These are phyloP conservation scores for Baudoinia panamericana DNA, from an alignment of 495 filamentous ascomycete species.

Conservation along the genomic window DNA sequence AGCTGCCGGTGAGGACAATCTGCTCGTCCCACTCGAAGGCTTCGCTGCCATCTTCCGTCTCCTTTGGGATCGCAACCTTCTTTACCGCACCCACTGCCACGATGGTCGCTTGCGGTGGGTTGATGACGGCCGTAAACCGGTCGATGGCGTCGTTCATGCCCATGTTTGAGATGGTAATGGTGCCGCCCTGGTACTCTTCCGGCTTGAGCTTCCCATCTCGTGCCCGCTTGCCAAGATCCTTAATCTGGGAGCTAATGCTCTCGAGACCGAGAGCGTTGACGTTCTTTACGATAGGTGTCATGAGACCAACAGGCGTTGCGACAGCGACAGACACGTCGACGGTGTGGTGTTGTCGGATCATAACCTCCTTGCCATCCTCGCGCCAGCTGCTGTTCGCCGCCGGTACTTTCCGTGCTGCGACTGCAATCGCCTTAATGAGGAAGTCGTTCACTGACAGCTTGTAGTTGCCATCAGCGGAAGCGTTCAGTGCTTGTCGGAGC, in stretches of 20 bases:
- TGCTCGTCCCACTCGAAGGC: slow-evolving; percentile 89
- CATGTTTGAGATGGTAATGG: slow-evolving; percentile 99
- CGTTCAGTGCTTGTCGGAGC: slow-evolving; percentile 88
- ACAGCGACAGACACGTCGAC: slow-evolving; percentile 93
- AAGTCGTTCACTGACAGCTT: slow-evolving; percentile 99
- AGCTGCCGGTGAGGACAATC: slow-evolving; percentile 84
- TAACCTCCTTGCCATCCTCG: slow-evolving; percentile 45
- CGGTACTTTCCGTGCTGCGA: slow-evolving; percentile 84
- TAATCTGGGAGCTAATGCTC: slow-evolving; percentile 75
- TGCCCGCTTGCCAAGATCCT: slow-evolving; percentile 91
- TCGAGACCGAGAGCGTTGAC: slow-evolving; percentile 73
- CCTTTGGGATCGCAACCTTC: slow-evolving; percentile 83
- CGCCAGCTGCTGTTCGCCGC: slow-evolving; percentile 92
- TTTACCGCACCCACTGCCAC: slow-evolving; percentile 86
- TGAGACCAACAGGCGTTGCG: slow-evolving; percentile 82
- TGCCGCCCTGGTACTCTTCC: slow-evolving; percentile 97
- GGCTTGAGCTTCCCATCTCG: slow-evolving; percentile 97
- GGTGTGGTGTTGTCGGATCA: slow-evolving; percentile 82
- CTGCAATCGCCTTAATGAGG: slow-evolving; percentile 86
- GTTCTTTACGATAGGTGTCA: slow-evolving; percentile 90
- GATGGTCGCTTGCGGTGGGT: slow-evolving; percentile 94
- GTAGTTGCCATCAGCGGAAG: slow-evolving; percentile 76
- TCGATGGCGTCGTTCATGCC: slow-evolving; percentile 97
- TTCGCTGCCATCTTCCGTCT: slow-evolving; percentile 66
- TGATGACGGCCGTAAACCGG: slow-evolving; percentile 98